phyloP scores from a whole-genome alignment of 2,329 filamentous ascomycete species.

The Purpureocillium lavendulum region DNA sequence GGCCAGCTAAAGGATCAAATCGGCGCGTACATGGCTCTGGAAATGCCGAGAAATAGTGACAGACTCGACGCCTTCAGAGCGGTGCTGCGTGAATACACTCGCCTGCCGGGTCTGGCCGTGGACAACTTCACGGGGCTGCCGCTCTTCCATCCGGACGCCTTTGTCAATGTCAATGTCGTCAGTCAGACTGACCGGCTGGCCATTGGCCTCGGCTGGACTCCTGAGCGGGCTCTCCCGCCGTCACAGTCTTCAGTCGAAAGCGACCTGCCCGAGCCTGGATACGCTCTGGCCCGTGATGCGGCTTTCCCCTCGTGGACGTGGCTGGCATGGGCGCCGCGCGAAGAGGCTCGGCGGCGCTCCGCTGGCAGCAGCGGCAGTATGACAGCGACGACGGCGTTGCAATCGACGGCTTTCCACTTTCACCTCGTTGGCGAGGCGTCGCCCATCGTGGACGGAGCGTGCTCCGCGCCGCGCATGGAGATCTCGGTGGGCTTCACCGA shows the following conservation, averaged over 20 bases:
- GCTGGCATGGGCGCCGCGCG: constrained; percentile 24
- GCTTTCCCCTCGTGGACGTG: constrained; percentile 29
- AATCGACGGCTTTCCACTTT: constrained; percentile 15
- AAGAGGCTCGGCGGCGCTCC: neutral
- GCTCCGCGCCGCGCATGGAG: constrained; percentile 21
- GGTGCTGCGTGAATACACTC: constrained; percentile 19
- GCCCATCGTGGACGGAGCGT: constrained; percentile 18
- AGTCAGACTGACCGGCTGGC: constrained; percentile 25
- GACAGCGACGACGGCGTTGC: too few relatives aligned
- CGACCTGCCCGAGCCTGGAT: constrained; percentile 14
- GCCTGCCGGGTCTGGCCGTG: constrained; percentile 15
- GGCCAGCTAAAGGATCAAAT: constrained; percentile 19
- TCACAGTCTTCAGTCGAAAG: constrained; percentile 1
- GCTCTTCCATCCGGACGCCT: constrained; percentile 23
- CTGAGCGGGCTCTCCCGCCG: constrained; percentile 14
- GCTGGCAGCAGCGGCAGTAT: too few relatives aligned
- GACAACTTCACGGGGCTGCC: constrained; percentile 24
- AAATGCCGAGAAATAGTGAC: constrained; percentile 17
- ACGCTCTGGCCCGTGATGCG: constrained; percentile 9
- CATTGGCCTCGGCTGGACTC: constrained; percentile 24
- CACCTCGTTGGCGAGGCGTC: constrained; percentile 19
- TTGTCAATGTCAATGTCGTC: constrained; percentile 16
- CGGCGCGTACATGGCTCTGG: constrained; percentile 21
- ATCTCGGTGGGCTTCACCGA: constrained; percentile 26
- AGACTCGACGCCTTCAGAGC: constrained; percentile 25